Evolutionary conservation across 257 asterid genomes (phyloP).

Genomic region (Solanum sitiens): DNA sequence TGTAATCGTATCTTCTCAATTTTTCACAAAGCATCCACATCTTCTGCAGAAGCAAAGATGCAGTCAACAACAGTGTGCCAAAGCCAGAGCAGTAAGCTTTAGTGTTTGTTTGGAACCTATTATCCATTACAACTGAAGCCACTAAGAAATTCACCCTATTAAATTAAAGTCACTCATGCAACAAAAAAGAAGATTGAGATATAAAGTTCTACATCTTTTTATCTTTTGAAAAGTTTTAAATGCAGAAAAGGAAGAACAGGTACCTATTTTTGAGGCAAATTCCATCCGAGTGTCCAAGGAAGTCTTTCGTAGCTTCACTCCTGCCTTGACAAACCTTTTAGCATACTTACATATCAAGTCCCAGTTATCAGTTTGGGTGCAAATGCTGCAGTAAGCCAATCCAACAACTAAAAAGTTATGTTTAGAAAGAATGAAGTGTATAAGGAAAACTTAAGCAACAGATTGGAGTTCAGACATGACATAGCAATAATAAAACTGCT

Average conservation of each 20-base stretch:
- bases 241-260: background rate
- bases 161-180: background rate
- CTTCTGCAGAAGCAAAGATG: conserved; percentile 34
- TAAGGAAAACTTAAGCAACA: background rate
- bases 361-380: conserved; percentile 48
- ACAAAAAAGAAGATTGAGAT: background rate
- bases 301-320: conserved; percentile 54
- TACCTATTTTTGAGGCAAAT: conserved; percentile 68
- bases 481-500: background rate
- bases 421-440: background rate
- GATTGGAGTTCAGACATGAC: background rate
- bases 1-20: conserved; percentile 68
- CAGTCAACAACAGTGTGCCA: background rate
- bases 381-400: conserved; percentile 48
- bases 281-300: conserved; percentile 84
- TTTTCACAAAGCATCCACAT: conserved; percentile 71
- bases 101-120: background rate
- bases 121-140: background rate
- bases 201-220: background rate
- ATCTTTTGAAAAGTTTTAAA: background rate
- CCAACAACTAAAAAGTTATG: background rate
- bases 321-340: conserved; percentile 54
- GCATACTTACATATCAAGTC: conserved; percentile 61
- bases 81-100: background rate
- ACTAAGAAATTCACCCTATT: background rate